These are phyloP conservation scores for Hypocrella siamensis DNA, from an alignment of 2,329 filamentous ascomycete species.

Conservation along the genomic window DNA sequence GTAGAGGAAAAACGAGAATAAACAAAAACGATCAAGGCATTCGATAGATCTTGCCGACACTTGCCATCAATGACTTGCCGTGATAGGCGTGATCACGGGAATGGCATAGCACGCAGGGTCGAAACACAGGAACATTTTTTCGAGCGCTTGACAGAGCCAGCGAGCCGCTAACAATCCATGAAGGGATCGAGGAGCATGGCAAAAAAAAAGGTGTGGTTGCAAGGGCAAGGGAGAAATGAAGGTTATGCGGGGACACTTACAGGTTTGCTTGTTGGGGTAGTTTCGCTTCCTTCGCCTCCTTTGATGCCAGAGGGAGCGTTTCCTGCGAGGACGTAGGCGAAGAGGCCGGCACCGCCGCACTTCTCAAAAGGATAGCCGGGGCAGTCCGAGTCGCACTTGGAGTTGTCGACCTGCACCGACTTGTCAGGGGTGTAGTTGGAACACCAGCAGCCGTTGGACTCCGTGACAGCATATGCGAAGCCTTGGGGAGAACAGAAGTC, in stretches of 20 bases:
- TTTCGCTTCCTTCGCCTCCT: slow-evolving; percentile 6
- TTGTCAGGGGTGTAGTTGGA: slow-evolving; percentile 48
- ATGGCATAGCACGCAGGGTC: too few species aligned
- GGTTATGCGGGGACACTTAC: too few species aligned
- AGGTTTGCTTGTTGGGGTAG: slow-evolving; percentile 9
- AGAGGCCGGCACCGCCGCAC: slow-evolving; percentile 49
- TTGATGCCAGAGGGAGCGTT: slow-evolving; percentile 39
- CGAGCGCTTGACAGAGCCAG: too few species aligned
- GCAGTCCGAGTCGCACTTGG: slow-evolving; percentile 41
- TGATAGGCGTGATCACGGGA: too few species aligned
- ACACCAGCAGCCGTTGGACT: slow-evolving; percentile 57
- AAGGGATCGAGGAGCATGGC: too few species aligned
- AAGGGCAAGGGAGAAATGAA: slow-evolving; percentile 1
- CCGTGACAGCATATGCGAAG: slow-evolving; percentile 54
- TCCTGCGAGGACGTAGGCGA: slow-evolving; percentile 44
- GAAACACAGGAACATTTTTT: too few species aligned
- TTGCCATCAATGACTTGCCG: too few species aligned
- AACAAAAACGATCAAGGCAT: too few species aligned
- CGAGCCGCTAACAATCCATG: too few species aligned
- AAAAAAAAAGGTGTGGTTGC: too few species aligned
- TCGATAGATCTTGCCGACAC: too few species aligned
- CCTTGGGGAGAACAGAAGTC: slow-evolving; percentile 34
- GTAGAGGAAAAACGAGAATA: too few species aligned
- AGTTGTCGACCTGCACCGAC: slow-evolving; percentile 20
- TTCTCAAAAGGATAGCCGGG: slow-evolving; percentile 52